Evolutionary conservation across 1,284 basidiomycete species (phyloP).

Genomic region (Sparassis latifolia): DNA sequence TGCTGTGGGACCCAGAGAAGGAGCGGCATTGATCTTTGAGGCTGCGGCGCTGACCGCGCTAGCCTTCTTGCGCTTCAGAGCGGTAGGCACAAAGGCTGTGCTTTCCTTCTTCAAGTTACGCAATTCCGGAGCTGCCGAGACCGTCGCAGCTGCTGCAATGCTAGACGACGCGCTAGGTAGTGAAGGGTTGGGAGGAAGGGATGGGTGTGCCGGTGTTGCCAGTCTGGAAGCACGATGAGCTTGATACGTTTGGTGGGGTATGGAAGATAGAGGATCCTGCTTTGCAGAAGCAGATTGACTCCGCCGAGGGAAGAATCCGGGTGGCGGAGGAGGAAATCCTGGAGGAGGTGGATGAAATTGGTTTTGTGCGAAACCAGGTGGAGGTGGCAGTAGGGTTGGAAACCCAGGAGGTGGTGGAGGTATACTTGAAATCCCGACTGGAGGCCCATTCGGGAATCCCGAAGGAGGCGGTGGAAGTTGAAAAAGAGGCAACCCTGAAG

Average conservation of each 20-base stretch:
- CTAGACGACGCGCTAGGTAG: constrained; percentile 9
- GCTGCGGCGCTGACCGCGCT: constrained; percentile 27
- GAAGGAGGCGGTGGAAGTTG: constrained; percentile 20
- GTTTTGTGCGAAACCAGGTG: constrained; percentile 12
- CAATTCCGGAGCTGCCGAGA: constrained; percentile 78
- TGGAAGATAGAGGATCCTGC: constrained; percentile 57
- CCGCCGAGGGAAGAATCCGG: constrained; percentile 52
- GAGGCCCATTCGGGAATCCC: constrained; percentile 18
- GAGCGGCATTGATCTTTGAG: constrained; percentile 56
- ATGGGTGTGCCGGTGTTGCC: constrained; percentile 17
- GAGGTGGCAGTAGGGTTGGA: constrained; percentile 17
- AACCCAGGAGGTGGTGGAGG: constrained; percentile 19
- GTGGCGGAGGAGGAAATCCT: constrained; percentile 41
- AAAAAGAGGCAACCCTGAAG: constrained; percentile 15
- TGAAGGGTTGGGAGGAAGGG: constrained; percentile 13
- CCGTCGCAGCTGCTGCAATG: constrained; percentile 47
- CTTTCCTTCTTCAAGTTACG: constrained; percentile 90
- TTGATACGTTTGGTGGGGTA: constrained; percentile 64
- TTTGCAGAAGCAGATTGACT: constrained; percentile 40
- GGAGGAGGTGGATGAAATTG: constrained; percentile 17
- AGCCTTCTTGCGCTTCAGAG: constrained; percentile 59
- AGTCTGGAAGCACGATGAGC: constrained; percentile 40
- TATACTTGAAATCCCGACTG: background rate
- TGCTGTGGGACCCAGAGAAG: constrained; percentile 34
- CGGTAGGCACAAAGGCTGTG: constrained; percentile 78